phyloP scores from a whole-genome alignment of 441 rosid genomes.

The Corymbia calophylla region DNA sequence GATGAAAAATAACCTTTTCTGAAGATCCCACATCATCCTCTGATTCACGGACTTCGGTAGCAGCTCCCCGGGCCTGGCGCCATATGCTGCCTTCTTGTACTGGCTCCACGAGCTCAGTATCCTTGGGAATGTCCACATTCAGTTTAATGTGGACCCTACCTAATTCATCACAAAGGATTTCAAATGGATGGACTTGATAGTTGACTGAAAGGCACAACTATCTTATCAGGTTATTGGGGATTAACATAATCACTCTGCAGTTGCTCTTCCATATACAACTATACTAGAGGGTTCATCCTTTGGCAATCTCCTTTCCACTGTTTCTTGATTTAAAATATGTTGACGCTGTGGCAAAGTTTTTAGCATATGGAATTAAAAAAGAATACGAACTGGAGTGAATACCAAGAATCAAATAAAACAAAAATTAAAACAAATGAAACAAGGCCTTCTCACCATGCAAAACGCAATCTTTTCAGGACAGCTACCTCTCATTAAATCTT shows the following conservation, averaged over 20 bases:
- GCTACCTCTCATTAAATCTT: background rate
- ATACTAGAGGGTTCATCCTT: background rate
- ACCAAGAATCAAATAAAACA: background rate
- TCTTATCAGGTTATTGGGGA: background rate
- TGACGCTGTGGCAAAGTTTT: background rate
- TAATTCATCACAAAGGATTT: constrained; percentile 22
- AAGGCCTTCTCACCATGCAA: background rate
- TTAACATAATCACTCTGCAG: background rate
- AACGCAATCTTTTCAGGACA: background rate
- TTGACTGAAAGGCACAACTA: background rate
- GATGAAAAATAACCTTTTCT: constrained; percentile 45
- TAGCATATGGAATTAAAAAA: background rate
- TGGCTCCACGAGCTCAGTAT: constrained; percentile 69
- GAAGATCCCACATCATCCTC: constrained; percentile 36
- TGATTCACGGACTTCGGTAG: constrained; percentile 34
- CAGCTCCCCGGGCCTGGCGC: constrained; percentile 88
- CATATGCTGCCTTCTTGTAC: constrained; percentile 74
- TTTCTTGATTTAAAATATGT: background rate
- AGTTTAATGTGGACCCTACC: constrained; percentile 63
- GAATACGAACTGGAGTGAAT: background rate
- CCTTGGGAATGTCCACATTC: constrained; percentile 56
- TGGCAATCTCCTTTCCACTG: background rate
- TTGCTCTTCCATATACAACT: background rate
- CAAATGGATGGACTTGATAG: background rate
- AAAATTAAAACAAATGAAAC: background rate